phyloP scores from a whole-genome alignment of 192 early-diverging fungal species.

The Oehlia diaphana region DNA sequence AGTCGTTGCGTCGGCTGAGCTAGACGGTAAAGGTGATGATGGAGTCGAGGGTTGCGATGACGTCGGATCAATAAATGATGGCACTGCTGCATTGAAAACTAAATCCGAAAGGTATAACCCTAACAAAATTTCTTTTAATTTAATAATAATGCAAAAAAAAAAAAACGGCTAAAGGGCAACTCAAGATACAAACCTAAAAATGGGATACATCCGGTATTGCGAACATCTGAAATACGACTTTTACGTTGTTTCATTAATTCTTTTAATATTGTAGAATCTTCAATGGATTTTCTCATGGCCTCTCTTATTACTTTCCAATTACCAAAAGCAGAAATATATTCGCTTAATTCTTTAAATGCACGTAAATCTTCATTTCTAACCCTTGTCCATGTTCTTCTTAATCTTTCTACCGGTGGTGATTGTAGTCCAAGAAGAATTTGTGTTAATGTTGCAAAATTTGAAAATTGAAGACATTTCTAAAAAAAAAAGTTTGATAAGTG shows the following conservation, averaged over 20 bases:
- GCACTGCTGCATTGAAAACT: slow-evolving; percentile 55
- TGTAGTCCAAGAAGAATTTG: slow-evolving; percentile 61
- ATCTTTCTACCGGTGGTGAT: slow-evolving; percentile 51
- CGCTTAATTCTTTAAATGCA: slow-evolving; percentile 49
- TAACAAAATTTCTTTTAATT: slow-evolving; percentile 6
- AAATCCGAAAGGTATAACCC: slow-evolving; percentile 60
- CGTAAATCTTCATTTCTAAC: slow-evolving; percentile 43
- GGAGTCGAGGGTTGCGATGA: slow-evolving; percentile 4
- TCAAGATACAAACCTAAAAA: slow-evolving; percentile 48
- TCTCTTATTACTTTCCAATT: slow-evolving; percentile 62
- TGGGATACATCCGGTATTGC: slow-evolving; percentile 57
- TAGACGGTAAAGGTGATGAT: neutral
- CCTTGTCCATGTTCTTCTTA: slow-evolving; percentile 55
- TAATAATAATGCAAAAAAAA: neutral
- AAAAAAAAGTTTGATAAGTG: neutral
- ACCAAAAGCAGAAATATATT: slow-evolving; percentile 52
- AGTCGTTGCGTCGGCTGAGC: neutral
- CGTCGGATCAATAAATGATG: slow-evolving; percentile 45
- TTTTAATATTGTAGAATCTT: slow-evolving; percentile 40
- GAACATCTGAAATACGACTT: slow-evolving; percentile 13
- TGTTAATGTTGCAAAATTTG: slow-evolving; percentile 62
- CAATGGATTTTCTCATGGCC: slow-evolving; percentile 52
- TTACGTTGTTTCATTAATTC: slow-evolving; percentile 22
- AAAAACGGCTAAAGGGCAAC: neutral
- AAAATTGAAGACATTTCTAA: slow-evolving; percentile 57